These are phyloP conservation scores for Penicillium pulvis DNA, from an alignment of 495 filamentous ascomycete genomes.

Conservation along the genomic window DNA sequence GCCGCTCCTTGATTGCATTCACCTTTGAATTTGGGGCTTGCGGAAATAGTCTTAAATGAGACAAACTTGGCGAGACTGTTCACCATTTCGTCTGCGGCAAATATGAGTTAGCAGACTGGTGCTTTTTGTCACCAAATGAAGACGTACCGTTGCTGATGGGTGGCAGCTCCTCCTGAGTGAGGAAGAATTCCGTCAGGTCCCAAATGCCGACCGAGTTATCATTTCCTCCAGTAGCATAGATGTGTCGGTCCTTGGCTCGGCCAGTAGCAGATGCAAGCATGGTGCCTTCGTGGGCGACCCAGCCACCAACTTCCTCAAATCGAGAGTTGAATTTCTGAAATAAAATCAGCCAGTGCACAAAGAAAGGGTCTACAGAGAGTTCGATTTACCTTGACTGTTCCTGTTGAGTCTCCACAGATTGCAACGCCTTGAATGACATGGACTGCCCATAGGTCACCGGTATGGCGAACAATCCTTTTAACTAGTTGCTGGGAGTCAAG, in stretches of 20 bases:
- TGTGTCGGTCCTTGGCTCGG: conserved; percentile 62
- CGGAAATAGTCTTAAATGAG: conserved; percentile 87
- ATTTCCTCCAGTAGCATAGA: conserved; percentile 94
- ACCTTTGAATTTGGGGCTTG: conserved; percentile 75
- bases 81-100: conserved; percentile 69
- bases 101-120: not conserved
- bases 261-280: conserved; percentile 85
- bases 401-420: conserved; percentile 80
- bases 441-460: conserved; percentile 82
- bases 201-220: conserved; percentile 87
- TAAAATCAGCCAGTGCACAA: conserved; percentile 9
- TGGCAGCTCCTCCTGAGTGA: conserved; percentile 41
- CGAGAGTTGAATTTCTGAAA: conserved; percentile 79
- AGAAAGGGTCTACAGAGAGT: not conserved
- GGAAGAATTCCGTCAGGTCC: conserved; percentile 67
- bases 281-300: conserved; percentile 83
- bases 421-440: conserved; percentile 80
- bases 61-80: conserved; percentile 82
- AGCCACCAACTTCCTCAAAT: conserved; percentile 79
- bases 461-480: conserved; percentile 75
- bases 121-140: not conserved
- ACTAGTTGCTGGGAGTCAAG: conserved; percentile 91
- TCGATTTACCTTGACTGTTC: conserved; percentile 69
- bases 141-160: conserved; percentile 61
- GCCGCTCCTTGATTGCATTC: conserved; percentile 93